Evolutionary conservation across 1,284 basidiomycete species (phyloP), one percentile per base, ranked within the genome.

Genomic region (Thecaphora thlaspeos): DNA sequence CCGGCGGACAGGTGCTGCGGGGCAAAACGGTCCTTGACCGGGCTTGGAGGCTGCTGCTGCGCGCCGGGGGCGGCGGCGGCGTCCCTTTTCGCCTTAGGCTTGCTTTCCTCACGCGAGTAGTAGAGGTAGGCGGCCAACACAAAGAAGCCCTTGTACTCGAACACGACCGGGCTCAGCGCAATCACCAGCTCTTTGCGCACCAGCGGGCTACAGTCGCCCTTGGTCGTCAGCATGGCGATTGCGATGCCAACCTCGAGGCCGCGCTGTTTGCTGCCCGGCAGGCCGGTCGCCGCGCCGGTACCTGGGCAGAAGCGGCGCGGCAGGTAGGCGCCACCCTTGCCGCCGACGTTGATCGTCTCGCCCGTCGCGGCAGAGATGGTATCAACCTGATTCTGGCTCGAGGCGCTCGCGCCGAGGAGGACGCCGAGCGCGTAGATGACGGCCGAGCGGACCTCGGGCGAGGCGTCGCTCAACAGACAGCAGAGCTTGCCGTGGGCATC

Each of bases 111-210:
- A 76, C 81, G 76, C 66, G 94, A 89, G 86, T 90, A 91, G 80
- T 93, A 92, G 23, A 91, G 81, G 91, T 94, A 97, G 0, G 94
- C 92, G 50, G 93, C 94, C 30, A 93, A 86, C 43, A 94, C 89
- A 70, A 97, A 92, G 81, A 91, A 91, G 11, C 94, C 93, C 55
- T 91, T 82, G 89, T 93, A 97, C 79, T 96, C 92, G 75, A 91
- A 89, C 15, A 94, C 92, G 21, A 98, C 82, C 67, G 91, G 91
- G 68, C 90, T 93, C 46, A 97, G 87, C 38, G 97, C 83, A 34
- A 96, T 85, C 34, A 97, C 83, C 12, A 97, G 82, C 78, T 98
- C 95, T 80, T 96, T 96, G 59, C 95, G 83, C 8, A 94, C 93
- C 85, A 96, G 89, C 0, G 95, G 94, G 60, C 89, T 92, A 2